Base-by-base conservation (phyloP, 1,139 yeast species). In the Pichiaceae sp. region DNA sequence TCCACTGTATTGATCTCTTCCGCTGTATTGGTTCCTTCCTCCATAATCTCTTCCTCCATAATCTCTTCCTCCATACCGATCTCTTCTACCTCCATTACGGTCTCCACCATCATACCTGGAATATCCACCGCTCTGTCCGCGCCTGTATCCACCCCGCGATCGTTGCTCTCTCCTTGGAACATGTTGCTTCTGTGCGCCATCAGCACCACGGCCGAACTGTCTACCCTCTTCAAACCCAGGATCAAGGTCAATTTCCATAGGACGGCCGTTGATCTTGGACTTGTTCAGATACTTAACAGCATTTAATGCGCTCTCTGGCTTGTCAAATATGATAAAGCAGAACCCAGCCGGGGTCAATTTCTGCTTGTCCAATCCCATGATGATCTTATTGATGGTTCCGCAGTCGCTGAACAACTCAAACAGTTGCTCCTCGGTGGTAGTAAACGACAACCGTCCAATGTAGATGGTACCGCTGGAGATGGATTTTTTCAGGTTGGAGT, bases 161-260 rank as follows among this genome's bases (percentile, higher is more conserved):
- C 20, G n/a, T 17, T 31, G 32, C 11, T 41, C 38, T 17, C 35
- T 29, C 16, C 31, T 23, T 3, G 21, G 15, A 12, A 28, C 19
- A n/a, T 71, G 44, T 26, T 48, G 50, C 33, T 49, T 52, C 59
- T 91, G 98, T 1, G 96, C 97, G 37, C 97, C 97, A 45, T 75
- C 77, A 20, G 72, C 70, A 33, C 97, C 97, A 49, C 98, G 71
- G 14, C 97, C 97, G 54, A 78, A 89, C 55, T 91, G 96, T 48
- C 98, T 69, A 1, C 97, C 97, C 50, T 89, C 96, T 46, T 72
- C 74, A 56, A 89, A 89, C 0, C 98, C 98, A 0, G 96, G 95
- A 54, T 89, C 98, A 49, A 91, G 65, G 59, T 89, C 98, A 34
- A 89, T 82, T 33, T 83, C 78, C 47, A 89, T 70, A 21, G 68